Base-by-base conservation (phyloP, 495 filamentous ascomycete genomes). In the Penicillium cinerascens region DNA sequence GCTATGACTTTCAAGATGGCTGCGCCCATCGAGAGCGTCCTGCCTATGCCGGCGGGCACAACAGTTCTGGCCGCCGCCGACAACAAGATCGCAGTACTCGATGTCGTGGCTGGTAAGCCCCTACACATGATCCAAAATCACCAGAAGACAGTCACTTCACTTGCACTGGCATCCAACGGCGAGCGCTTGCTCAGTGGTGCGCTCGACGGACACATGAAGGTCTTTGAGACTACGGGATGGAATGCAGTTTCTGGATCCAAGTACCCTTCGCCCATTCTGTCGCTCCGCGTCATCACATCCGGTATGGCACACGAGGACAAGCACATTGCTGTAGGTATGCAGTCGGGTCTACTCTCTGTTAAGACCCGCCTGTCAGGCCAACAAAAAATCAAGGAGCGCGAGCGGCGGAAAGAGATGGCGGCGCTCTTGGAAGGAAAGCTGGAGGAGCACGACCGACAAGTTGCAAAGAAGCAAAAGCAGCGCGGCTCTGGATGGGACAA, bases 201-300 rank as follows among this genome's bases (percentile, higher is more conserved):
- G 15, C 75, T 99, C 27, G 93, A 99, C 68, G 95, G 95, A 13
- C 93, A 97, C 65, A 81, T 99, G 69, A 99, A 99, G 74, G 81
- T 97, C 35, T 96, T 92, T 56, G 92, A 97, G 70, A 93, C 91
- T 1, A 82, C 82, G 0, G 82, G 78, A 23, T 99, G 95, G 95
- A 92, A 95, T 63, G 84, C 97, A 5, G 91, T 96, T 4, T 84
- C 88, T 23, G 92, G 90, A 33, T 84, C 87, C 44, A 97, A 97
- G 68, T 99, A 97, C 71, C 85, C 89, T 0, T 84, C 87, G 0
- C 93, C 95, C 0, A 86, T 99, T 52, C 81, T 97, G 2, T 87
- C 92, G 2, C 76, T 97, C 46, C 77, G 75, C 51, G 85, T 92
- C 47, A 81, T 97, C 59, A 72, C 79, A 22, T 74, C 84, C 26